A percentile compares a stretch with the other conserved stretches of the same genome.
Conservation (phyloP, 805 yeast species). For the Yarrowia deformans region DNA sequence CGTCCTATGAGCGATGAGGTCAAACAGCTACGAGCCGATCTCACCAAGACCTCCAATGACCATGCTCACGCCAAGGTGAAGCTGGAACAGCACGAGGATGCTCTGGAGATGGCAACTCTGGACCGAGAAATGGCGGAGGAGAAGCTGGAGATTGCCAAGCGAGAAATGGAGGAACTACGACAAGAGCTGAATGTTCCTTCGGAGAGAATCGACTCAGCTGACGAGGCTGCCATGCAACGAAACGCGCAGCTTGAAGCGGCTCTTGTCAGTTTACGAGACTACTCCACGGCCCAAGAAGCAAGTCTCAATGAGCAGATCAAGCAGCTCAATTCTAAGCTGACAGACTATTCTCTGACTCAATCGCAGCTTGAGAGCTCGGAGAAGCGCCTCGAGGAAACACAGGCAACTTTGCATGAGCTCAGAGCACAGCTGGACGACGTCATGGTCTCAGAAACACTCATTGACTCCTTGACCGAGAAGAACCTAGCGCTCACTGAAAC, state of each 20-base stretch:
- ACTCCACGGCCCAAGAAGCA: conserved; percentile 43
- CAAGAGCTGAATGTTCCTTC: conserved; percentile 44
- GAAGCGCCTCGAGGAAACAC: conserved; percentile 42
- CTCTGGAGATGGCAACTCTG: conserved; percentile 48
- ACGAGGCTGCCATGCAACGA: conserved; percentile 42
- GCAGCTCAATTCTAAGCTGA: conserved; percentile 42
- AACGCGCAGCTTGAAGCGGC: conserved; percentile 57
- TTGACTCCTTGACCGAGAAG: conserved; percentile 52
- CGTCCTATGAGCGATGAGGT: conserved; percentile 48
- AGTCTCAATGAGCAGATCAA: conserved; percentile 42
- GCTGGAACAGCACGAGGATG: conserved; percentile 46
- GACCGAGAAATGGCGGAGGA: conserved; percentile 53
- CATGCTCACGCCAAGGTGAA: conserved; percentile 40
- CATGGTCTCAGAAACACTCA: conserved; percentile 50
- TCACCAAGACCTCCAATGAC: conserved; percentile 34
- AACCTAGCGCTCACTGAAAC: conserved; percentile 52
- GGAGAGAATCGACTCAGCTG: neutral
- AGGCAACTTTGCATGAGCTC: conserved; percentile 43
- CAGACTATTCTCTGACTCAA: conserved; percentile 41
- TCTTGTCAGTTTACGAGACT: conserved; percentile 51
- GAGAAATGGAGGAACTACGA: conserved; percentile 44
- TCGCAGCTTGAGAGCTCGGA: conserved; percentile 40
- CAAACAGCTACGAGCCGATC: conserved; percentile 43
- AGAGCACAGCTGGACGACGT: conserved; percentile 49
- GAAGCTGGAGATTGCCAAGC: conserved; percentile 44